Evolutionary conservation across 2,329 filamentous ascomycete genomes (phyloP), one percentile per base, ranked within the genome.

Genomic region (Botrytis hyacinthi): DNA sequence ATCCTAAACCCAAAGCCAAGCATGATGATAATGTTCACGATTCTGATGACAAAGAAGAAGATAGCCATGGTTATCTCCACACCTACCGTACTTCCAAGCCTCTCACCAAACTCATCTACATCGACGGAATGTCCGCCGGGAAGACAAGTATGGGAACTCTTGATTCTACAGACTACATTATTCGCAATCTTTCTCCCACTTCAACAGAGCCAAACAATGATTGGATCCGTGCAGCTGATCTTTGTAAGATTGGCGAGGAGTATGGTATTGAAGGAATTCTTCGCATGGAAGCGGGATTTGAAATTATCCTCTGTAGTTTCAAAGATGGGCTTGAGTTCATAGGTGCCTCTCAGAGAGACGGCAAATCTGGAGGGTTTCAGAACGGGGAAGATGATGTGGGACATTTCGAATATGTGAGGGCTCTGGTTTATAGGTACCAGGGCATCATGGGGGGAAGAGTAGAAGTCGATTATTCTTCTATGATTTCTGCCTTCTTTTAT

Each of bases 121-220:
- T 93, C 26, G 92, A 94, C 78, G 92, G 92, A 6, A 90, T 91
- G 84, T 87, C 88, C 3, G 92, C 90, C 0, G 91, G 85, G 1
- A 93, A 93, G 77, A 88, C 87, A 0, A 68, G 78, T 1, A 88
- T 90, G 78, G 92, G 91, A 5, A 92, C 91, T 0, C 84, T 93
- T 4, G 91, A 93, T 78, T 85, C 88, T 0, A 90, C 93, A 77
- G 91, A 93, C 77, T 79, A 85, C 1, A 78, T 93, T 0, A 83
- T 94, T 71, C 76, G 59, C 69, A 74, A 75, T 61, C 37, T 72
- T 12, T 60, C 73, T 2, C 37, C 48, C 3, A 29, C 16, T n/a
- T 60, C 71, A 20, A 62, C 44, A 20, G 59, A n/a, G 12, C 73
- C 76, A n/a, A 82, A 84, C 76, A 83, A 82, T 62, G 90, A 93